Conservation (phyloP, 768 basidiomycete species). For the Baorangia bicolor region DNA sequence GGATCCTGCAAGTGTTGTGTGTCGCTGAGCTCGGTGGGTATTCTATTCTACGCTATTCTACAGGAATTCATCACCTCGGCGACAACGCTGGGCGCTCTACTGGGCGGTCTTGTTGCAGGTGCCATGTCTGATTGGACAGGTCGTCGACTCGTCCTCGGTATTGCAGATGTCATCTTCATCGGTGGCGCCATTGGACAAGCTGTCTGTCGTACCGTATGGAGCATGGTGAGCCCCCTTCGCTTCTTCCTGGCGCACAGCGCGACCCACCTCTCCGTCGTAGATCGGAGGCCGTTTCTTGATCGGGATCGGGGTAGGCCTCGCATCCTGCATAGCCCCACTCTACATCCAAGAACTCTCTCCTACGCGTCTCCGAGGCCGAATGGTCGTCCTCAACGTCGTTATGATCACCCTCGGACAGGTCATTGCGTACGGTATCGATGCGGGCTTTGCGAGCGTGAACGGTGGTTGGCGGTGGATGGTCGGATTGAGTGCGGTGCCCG, state of each 20-base stretch:
- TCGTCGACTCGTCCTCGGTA: constrained; percentile 58
- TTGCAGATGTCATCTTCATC: constrained; percentile 74
- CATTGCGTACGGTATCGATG: constrained; percentile 72
- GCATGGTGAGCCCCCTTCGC: constrained; percentile 49
- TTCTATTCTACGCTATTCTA: background rate
- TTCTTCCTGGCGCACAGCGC: background rate
- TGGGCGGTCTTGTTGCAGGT: constrained; percentile 71
- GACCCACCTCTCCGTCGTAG: constrained; percentile 28
- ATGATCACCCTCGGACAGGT: constrained; percentile 82
- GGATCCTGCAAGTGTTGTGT: background rate
- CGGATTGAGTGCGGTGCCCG: constrained; percentile 69
- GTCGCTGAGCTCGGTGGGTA: background rate
- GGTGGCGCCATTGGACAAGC: constrained; percentile 72
- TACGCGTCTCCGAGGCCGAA: constrained; percentile 66
- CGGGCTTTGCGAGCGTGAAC: constrained; percentile 55
- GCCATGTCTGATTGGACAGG: constrained; percentile 71
- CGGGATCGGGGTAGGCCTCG: constrained; percentile 71
- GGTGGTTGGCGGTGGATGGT: constrained; percentile 86
- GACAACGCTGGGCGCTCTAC: constrained; percentile 73
- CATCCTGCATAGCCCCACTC: constrained; percentile 75
- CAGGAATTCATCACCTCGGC: constrained; percentile 81
- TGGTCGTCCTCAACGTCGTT: constrained; percentile 82
- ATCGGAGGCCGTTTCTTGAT: constrained; percentile 74
- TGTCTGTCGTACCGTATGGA: constrained; percentile 65
- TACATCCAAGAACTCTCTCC: constrained; percentile 86